Percentiles rank a stretch among this genome's conserved stretches.
These are phyloP conservation scores for Flammula alnicola DNA, from an alignment of 1,284 basidiomycete genomes.

Conservation along the genomic window DNA sequence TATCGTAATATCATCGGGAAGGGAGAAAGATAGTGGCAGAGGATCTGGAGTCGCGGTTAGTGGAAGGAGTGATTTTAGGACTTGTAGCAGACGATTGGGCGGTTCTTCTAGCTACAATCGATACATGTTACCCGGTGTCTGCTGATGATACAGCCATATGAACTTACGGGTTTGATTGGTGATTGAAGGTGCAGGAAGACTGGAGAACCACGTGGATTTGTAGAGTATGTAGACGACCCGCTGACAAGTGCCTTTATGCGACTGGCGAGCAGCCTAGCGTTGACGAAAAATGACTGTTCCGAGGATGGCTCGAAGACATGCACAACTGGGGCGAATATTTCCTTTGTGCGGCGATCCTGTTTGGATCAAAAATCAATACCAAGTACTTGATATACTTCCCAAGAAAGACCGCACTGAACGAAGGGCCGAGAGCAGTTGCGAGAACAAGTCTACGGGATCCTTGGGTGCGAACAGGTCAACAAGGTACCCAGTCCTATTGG, in stretches of 20 bases:
- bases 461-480: conserved; percentile 30
- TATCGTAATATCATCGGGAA: conserved; percentile 14
- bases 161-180: conserved; percentile 16
- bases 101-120: conserved; percentile 5
- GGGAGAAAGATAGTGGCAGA: conserved; percentile 19
- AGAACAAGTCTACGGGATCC: conserved; percentile 28
- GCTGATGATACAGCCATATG: not conserved
- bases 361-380: not conserved
- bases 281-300: conserved; percentile 36
- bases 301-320: conserved; percentile 31
- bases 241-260: conserved; percentile 3
- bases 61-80: conserved; percentile 7
- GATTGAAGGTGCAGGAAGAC: conserved; percentile 18
- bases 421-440: conserved; percentile 27
- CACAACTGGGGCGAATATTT: conserved; percentile 23
- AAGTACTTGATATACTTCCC: not conserved
- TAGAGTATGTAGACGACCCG: not conserved
- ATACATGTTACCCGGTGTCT: not conserved
- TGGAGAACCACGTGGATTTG: not conserved
- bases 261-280: conserved; percentile 15
- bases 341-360: conserved; percentile 11
- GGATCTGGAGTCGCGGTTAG: not conserved
- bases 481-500: conserved; percentile 34
- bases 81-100: conserved; percentile 8
- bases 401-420: conserved; percentile 23